Evolutionary conservation across 139 green algal species (phyloP).

Genomic region (Chlorella sorokiniana): DNA sequence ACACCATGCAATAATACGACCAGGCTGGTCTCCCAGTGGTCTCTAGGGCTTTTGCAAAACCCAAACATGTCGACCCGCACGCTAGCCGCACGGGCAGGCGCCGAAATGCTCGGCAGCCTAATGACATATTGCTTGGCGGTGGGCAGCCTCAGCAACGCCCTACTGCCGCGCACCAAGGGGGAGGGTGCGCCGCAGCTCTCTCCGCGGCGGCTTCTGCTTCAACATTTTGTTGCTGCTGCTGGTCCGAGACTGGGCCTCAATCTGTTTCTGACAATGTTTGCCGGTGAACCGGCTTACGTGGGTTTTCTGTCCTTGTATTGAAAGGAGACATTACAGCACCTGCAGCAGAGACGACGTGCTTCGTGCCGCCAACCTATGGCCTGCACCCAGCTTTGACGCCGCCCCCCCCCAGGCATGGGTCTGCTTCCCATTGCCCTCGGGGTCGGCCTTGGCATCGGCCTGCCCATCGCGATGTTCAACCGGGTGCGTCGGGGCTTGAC

Average conservation of each 20-base stretch:
- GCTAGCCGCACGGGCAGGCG: background rate
- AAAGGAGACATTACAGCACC: too few species aligned
- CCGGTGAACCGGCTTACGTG: too few species aligned
- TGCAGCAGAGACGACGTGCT: too few species aligned
- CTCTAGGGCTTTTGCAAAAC: background rate
- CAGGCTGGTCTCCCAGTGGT: background rate
- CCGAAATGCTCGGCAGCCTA: slow-evolving; percentile 10
- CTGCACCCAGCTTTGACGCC: too few species aligned
- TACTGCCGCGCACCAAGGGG: slow-evolving; percentile 25
- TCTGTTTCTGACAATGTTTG: too few species aligned
- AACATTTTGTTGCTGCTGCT: too few species aligned
- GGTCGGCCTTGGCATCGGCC: background rate
- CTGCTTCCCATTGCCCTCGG: slow-evolving; percentile 5
- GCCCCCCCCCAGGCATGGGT: too few species aligned
- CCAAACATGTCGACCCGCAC: background rate
- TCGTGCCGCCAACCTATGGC: too few species aligned
- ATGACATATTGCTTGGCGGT: slow-evolving; percentile 11
- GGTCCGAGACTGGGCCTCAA: too few species aligned
- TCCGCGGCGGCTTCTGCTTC: too few species aligned
- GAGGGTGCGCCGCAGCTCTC: too few species aligned
- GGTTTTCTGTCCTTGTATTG: too few species aligned
- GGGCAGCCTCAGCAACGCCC: slow-evolving; percentile 7
- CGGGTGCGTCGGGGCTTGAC: background rate
- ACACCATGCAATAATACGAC: background rate
- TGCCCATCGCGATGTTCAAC: slow-evolving; percentile 4